phyloP scores from a whole-genome alignment of 345 rosid genomes.

The Microcos paniculata region DNA sequence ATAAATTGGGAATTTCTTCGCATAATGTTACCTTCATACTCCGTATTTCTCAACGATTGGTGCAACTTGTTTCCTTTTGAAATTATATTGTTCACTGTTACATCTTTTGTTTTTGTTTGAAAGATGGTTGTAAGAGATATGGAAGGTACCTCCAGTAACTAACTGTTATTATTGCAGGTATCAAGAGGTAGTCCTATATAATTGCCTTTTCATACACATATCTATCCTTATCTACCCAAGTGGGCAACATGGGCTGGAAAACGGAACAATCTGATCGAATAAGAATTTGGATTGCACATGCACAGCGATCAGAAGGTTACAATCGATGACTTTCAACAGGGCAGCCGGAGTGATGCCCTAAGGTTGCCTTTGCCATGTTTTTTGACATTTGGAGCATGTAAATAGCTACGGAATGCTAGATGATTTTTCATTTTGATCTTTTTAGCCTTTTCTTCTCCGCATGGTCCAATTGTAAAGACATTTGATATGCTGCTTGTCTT shows the following conservation, averaged over 20 bases:
- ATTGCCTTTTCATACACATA: slow-evolving; percentile 1
- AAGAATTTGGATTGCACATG: neutral
- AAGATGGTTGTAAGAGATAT: neutral
- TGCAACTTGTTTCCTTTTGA: neutral
- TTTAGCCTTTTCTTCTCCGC: neutral
- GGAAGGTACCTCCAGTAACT: slow-evolving; percentile 16
- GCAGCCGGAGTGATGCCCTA: slow-evolving; percentile 18
- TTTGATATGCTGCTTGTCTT: neutral
- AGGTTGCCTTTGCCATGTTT: slow-evolving; percentile 24
- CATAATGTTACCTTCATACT: neutral
- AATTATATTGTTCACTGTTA: neutral
- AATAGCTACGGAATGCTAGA: slow-evolving; percentile 17
- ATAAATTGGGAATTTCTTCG: neutral
- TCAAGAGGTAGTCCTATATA: slow-evolving; percentile 42
- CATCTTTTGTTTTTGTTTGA: neutral
- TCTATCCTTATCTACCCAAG: neutral
- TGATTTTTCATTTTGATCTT: neutral
- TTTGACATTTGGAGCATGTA: slow-evolving; percentile 20
- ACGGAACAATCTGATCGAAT: neutral
- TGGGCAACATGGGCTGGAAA: neutral
- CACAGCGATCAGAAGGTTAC: neutral
- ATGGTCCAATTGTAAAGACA: neutral
- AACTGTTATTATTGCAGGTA: slow-evolving; percentile 32
- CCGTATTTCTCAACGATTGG: neutral
- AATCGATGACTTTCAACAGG: neutral